Base-by-base conservation (phyloP, 768 basidiomycete species). In the Cyclocybe aegerita region DNA sequence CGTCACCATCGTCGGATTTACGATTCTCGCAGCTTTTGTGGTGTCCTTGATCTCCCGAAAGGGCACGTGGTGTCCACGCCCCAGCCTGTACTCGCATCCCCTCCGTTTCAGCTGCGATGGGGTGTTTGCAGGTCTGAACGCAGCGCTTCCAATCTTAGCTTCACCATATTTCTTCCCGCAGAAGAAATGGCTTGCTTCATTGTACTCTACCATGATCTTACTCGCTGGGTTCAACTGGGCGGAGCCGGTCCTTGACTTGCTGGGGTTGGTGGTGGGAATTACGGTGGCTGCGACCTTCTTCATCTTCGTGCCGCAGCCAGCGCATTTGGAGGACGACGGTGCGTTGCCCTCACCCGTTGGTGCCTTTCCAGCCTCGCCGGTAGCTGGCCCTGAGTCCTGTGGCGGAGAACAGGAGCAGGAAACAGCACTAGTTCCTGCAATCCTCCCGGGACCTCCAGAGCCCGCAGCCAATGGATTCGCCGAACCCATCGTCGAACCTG, bases 111-210 rank as follows among this genome's bases (percentile, higher is more conserved):
- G 40, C 41, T 49, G 43, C 29, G 9, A 9, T 30, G 41, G 32
- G 2, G 11, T 49, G 5, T 49, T 49, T 11, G 41, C 48, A 44
- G 48, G 48, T 17, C n/a, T 49, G 2, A 49, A 49, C 34, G 43
- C 48, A 23, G 48, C 40, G 3, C 17, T 49, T 36, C 48, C 41
- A 9, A 23, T 49, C 8, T 23, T 43, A 10, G 36, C 30, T 29
- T 16, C 43, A 11, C 35, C 11, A 0, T 49, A 34, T 39, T 49
- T 42, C 48, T 49, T 49, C 40, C 41, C 48, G 40, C 48, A 49
- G 31, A 39, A 40, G 2, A 49, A 34, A 4, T 43, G 15, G 4
- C 30, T 43, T 16, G 32, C 15, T 7, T 36, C 34, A 39, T 42
- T 49, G 16, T 49, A 23, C 41, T 7, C 43, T 14, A 34, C 43